Evolutionary conservation across 352 stramenopile species (phyloP), one percentile per base, ranked within the genome.

Genomic region (Globisporangium solare): DNA sequence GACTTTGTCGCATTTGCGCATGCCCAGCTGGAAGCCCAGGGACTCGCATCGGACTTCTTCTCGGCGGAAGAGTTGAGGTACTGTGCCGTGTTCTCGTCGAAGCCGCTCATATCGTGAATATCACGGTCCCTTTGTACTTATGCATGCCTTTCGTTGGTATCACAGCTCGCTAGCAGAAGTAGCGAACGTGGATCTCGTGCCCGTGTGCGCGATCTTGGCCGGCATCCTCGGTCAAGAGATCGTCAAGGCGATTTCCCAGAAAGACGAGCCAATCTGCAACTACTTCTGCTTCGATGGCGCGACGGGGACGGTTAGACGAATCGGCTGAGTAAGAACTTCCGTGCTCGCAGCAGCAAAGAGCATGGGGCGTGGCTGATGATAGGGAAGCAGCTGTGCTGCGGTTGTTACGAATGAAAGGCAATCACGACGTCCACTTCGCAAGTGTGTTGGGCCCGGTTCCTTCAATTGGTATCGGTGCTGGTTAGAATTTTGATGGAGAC

Each of bases 201-300:
- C 96, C 0, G 83, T 99, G 37, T 97, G 90, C 60, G 95, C 96
- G 22, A 96, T 99, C 27, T 67, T 99, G 45, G 97, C 96, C 18
- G 97, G 97, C 27, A 92, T 99, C 43, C 58, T 99, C 42, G 96
- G 96, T 6, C 97, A 99, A 66, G 97, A 99, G 81, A 79, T 99
- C 40, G 96, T 99, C 74, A 99, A 99, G 71, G 89, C 90, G n/a
- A 92, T 99, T 40, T 98, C 88, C 52, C 87, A 93, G 47, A 98
- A 98, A 64, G 96, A 97, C 70, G 89, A 97, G 67, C 96, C 96
- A 8, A 92, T 97, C 41, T 96, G 95, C 76, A 99, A 99, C 76
- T 88, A 93, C 42, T 94, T 99, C 57, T 85, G 94, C 63, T 98
- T 98, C 42, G 92, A 98, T 47, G 85, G 84, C 31, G 57, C 63